These are phyloP conservation scores for Penicillium sclerotiorum DNA, from an alignment of 2,329 filamentous ascomycete species.

Conservation along the genomic window DNA sequence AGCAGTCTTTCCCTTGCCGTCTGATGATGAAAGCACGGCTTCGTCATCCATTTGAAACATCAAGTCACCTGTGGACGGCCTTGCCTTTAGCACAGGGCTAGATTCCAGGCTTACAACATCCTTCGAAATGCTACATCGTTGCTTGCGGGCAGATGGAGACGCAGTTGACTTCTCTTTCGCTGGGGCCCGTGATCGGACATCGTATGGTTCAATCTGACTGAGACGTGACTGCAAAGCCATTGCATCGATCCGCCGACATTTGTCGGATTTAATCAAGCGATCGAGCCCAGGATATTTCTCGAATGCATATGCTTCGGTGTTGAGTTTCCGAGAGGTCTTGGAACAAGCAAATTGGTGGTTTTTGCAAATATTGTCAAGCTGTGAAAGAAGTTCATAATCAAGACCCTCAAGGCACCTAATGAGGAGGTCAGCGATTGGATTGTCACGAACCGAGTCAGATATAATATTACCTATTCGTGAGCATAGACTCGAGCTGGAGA, in stretches of 20 bases:
- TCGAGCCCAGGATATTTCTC: constrained; percentile 51
- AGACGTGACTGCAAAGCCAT: constrained; percentile 69
- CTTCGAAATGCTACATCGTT: constrained; percentile 46
- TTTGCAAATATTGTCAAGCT: constrained; percentile 78
- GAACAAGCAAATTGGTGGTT: constrained; percentile 78
- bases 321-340: constrained; percentile 75
- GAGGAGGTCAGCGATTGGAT: constrained; percentile 15
- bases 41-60: constrained; percentile 97
- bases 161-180: constrained; percentile 65
- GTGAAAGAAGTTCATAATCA: constrained; percentile 77
- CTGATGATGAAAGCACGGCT: constrained; percentile 26
- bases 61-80: constrained; percentile 70
- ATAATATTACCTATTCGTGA: constrained; percentile 70
- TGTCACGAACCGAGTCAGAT: background rate
- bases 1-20: constrained; percentile 34
- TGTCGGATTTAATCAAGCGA: constrained; percentile 43
- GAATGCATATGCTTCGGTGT: constrained; percentile 60
- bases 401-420: constrained; percentile 74
- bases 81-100: constrained; percentile 70
- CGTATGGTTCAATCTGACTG: constrained; percentile 67
- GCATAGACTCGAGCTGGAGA: constrained; percentile 84
- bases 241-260: constrained; percentile 70
- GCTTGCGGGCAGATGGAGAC: constrained; percentile 48
- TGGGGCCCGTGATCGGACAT: constrained; percentile 62
- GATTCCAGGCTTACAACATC: constrained; percentile 51